Evolutionary conservation across 2,329 filamentous ascomycete genomes (phyloP).

Genomic region (Aspergillus candidus): DNA sequence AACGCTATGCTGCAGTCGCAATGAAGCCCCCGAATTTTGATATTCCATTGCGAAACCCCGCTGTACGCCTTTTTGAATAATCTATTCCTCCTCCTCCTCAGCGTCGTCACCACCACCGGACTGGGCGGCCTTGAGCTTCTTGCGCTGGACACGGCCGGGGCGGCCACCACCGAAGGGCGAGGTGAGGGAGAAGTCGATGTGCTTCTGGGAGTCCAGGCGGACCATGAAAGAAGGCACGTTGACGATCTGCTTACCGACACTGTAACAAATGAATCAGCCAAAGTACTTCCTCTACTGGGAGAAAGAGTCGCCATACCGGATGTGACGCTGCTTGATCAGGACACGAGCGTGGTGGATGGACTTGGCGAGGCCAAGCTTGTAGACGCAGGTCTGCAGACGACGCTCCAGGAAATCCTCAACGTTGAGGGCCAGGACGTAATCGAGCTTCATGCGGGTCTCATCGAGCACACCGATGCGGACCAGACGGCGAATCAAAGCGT

Average conservation of each 20-base stretch:
- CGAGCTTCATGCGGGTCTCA: slow-evolving; percentile 99
- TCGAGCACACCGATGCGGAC: slow-evolving; percentile 99
- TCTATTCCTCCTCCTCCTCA: slow-evolving; percentile 71
- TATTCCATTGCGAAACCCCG: slow-evolving; percentile 34
- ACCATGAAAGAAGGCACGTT: slow-evolving; percentile 99
- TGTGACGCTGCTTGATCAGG: slow-evolving; percentile 98
- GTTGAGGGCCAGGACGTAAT: slow-evolving; percentile 99
- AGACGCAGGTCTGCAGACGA: slow-evolving; percentile 98
- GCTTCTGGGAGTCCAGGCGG: slow-evolving; percentile 99
- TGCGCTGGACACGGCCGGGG: slow-evolving; percentile 95
- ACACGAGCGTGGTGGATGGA: slow-evolving; percentile 99
- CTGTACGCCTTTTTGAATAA: slow-evolving; percentile 35
- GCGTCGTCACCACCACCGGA: slow-evolving; percentile 53
- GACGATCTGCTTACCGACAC: slow-evolving; percentile 99
- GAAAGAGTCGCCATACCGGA: slow-evolving; percentile 53
- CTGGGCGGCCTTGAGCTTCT: slow-evolving; percentile 98
- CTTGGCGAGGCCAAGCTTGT: slow-evolving; percentile 99
- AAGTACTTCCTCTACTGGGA: not conserved
- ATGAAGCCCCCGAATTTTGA: slow-evolving; percentile 29
- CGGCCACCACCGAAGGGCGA: slow-evolving; percentile 97
- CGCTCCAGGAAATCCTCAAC: slow-evolving; percentile 99
- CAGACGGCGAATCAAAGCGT: slow-evolving; percentile 99
- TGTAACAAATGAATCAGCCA: slow-evolving; percentile 21
- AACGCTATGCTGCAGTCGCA: slow-evolving; percentile 34
- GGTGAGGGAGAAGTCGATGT: slow-evolving; percentile 98